Evolutionary conservation across 164 flowering plant species (phyloP), one percentile per base, ranked within the genome.

Genomic region (Chimonanthus salicifolius): DNA sequence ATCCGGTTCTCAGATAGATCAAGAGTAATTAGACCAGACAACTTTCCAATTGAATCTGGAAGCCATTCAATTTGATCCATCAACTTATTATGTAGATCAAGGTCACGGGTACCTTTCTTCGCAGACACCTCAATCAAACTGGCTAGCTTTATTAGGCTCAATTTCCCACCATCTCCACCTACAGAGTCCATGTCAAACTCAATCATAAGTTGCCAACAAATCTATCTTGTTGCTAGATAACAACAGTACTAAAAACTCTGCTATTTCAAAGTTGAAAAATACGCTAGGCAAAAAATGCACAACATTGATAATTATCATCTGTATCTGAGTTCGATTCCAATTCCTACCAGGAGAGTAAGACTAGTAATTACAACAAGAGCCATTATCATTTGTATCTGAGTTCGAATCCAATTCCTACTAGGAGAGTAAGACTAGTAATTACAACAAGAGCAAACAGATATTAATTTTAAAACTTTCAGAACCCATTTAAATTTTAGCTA

Each of bases 1-100:
- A 92, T 82, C 47, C 84, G 82, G 74, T 94, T 94, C 74, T 94
- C 92, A 15, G 98, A 94, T 70, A 92, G 82, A 82, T 94, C 89
- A 7, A 94, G 82, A 64, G 85, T 73, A 47, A 80, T 71, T 81
- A 94, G 81, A 72, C 86, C 70, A 0, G 94, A 84, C 46, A 94
- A 71, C 85, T 90, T 94, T 70, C 92, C 93, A 11, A 94, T 80
- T 2, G 98, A 89, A 49, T 90, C 98, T 18, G 98, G 98, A 7
- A 94, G 78, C 92, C 92, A 89, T 16, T 88, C 92, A 47, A 92
- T 70, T 70, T 87, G 87, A 71, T 89, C 94, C 79, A 83, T 76
- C 80, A 94, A 80, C 80, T 88, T 94, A 75, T 75, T 79, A 64
- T 82, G 86, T 13, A 94, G 88, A 78, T 83, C 76, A 15, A 94